phyloP scores from a whole-genome alignment of 129 eudicot genomes.

The Silybum marianum region DNA sequence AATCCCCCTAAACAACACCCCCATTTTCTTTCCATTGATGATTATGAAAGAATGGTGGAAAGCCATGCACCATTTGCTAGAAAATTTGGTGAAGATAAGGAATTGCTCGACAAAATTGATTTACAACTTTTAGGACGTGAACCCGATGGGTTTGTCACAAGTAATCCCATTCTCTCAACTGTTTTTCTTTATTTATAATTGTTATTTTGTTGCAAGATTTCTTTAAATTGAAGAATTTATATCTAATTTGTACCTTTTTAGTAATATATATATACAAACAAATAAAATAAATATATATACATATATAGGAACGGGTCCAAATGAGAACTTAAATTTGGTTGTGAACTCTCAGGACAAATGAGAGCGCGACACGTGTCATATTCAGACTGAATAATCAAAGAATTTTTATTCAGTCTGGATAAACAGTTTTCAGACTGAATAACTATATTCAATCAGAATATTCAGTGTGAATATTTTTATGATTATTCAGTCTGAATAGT shows the following conservation, averaged over 20 bases:
- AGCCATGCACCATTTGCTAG: constrained; percentile 84
- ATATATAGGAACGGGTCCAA: too few relatives aligned
- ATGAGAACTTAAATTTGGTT: too few relatives aligned
- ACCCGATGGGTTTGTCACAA: constrained; percentile 52
- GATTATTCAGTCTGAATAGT: too few relatives aligned
- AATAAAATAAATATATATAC: too few relatives aligned
- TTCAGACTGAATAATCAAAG: too few relatives aligned
- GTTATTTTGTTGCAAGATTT: neutral
- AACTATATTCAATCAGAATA: too few relatives aligned
- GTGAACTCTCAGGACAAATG: too few relatives aligned
- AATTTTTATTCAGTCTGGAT: too few relatives aligned
- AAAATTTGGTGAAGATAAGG: constrained; percentile 60
- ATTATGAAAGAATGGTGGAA: constrained; percentile 61
- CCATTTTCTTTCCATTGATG: constrained; percentile 55
- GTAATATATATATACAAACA: neutral
- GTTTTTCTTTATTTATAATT: neutral
- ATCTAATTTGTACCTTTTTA: neutral
- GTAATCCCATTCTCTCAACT: constrained; percentile 26
- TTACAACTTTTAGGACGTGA: constrained; percentile 57
- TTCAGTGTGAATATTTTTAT: too few relatives aligned
- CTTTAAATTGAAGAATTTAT: neutral
- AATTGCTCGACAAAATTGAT: constrained; percentile 69
- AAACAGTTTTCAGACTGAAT: too few relatives aligned
- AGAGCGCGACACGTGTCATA: too few relatives aligned
- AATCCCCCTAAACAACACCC: constrained; percentile 88